Percentiles rank a stretch among this genome's conserved stretches.
phyloP scores from a whole-genome alignment of 495 filamentous ascomycete genomes.

The Penicillium flavigenum region DNA sequence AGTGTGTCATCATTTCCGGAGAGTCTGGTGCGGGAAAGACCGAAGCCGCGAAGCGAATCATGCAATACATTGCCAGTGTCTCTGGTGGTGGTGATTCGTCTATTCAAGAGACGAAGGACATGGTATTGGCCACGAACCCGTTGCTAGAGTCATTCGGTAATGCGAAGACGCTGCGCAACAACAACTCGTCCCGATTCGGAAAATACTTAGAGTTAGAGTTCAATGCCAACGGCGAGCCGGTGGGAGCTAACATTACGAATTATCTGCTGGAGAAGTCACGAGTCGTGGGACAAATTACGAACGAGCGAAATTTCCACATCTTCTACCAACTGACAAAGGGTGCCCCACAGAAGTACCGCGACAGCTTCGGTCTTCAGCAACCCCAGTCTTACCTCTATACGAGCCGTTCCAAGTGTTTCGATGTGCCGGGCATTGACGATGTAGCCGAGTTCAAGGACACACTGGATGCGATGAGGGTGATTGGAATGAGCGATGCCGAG shows the following conservation, averaged over 20 bases:
- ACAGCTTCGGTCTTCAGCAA: constrained; percentile 82
- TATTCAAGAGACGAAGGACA: constrained; percentile 98
- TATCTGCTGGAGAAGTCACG: constrained; percentile 94
- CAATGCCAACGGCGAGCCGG: constrained; percentile 86
- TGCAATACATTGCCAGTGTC: constrained; percentile 99
- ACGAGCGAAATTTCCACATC: constrained; percentile 98
- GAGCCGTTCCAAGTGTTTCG: constrained; percentile 86
- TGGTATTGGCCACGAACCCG: constrained; percentile 98
- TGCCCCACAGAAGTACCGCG: constrained; percentile 79
- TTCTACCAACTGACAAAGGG: constrained; percentile 99
- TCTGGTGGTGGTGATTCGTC: constrained; percentile 84
- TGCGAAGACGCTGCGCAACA: constrained; percentile 95
- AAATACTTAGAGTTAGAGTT: constrained; percentile 99
- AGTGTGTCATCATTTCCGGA: constrained; percentile 98
- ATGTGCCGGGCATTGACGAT: constrained; percentile 93
- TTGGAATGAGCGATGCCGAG: constrained; percentile 83
- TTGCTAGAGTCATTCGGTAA: constrained; percentile 97
- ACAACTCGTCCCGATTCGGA: constrained; percentile 97
- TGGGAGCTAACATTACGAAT: constrained; percentile 97
- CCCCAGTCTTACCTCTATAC: constrained; percentile 96
- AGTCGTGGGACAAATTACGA: constrained; percentile 91
- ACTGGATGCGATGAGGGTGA: constrained; percentile 88
- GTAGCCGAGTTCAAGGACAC: constrained; percentile 88
- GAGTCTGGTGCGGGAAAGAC: constrained; percentile 99
- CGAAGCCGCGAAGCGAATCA: constrained; percentile 97